Percentiles rank a stretch among this genome's conserved stretches.
Evolutionary conservation across 2,329 filamentous ascomycete genomes (phyloP).

Genomic region (Cytospora schulzeri): DNA sequence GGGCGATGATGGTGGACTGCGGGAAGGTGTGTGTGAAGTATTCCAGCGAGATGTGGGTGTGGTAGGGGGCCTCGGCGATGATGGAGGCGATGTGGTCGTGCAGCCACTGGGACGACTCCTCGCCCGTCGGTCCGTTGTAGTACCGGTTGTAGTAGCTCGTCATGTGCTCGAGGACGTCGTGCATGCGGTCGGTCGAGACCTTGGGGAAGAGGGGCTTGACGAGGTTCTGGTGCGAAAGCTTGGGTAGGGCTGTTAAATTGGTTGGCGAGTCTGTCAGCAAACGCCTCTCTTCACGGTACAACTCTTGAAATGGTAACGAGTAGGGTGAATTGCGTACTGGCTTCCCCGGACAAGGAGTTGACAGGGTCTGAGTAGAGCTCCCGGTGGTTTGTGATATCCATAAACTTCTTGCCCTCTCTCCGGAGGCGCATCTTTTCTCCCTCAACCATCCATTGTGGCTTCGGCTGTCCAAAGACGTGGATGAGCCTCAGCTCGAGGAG

Average conservation of each 20-base stretch:
- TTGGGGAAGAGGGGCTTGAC: slow-evolving; percentile 59
- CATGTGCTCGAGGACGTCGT: slow-evolving; percentile 62
- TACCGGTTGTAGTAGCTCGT: slow-evolving; percentile 64
- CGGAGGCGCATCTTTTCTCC: slow-evolving; percentile 72
- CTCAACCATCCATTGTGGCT: slow-evolving; percentile 68
- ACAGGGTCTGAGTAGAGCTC: slow-evolving; percentile 45
- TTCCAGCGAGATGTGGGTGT: slow-evolving; percentile 42
- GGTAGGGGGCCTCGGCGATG: slow-evolving; percentile 39
- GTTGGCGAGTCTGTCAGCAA: background rate
- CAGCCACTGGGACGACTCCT: slow-evolving; percentile 39
- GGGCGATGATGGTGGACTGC: slow-evolving; percentile 72
- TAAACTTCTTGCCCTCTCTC: slow-evolving; percentile 68
- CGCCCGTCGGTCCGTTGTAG: slow-evolving; percentile 44
- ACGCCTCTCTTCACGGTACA: background rate
- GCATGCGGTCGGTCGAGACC: slow-evolving; percentile 66
- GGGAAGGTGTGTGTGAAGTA: slow-evolving; percentile 69
- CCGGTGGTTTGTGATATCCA: slow-evolving; percentile 69
- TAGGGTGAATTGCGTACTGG: slow-evolving; percentile 30
- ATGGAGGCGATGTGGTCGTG: slow-evolving; percentile 41
- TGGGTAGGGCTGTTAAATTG: slow-evolving; percentile 38
- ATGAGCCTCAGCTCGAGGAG: slow-evolving; percentile 56
- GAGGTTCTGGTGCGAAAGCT: slow-evolving; percentile 52
- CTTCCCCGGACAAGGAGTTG: slow-evolving; percentile 34
- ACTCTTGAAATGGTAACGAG: too few relatives aligned
- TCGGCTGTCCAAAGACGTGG: slow-evolving; percentile 65